Conservation (phyloP, 2,329 filamentous ascomycete genomes). For the Microdochium bolleyi region DNA sequence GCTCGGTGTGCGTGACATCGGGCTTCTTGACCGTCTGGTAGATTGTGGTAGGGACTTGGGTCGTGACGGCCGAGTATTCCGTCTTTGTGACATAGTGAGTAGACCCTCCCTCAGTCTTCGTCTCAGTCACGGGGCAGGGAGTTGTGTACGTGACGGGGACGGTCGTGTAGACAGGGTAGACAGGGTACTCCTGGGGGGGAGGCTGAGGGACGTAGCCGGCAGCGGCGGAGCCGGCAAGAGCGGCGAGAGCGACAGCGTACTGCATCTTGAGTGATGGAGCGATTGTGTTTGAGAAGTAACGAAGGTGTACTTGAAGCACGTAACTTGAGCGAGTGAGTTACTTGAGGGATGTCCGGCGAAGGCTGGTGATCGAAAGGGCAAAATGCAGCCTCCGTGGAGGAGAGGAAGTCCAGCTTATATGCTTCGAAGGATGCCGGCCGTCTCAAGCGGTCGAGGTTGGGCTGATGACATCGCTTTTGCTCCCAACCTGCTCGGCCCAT, state of each 20-base stretch:
- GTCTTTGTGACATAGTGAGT: conserved; percentile 25
- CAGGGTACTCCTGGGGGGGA: conserved; percentile 23
- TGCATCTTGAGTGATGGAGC: conserved; percentile 16
- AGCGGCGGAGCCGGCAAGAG: conserved; percentile 15
- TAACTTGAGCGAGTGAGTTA: conserved; percentile 3
- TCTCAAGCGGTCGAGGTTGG: not conserved
- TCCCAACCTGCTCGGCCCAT: not conserved
- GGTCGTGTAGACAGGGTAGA: conserved; percentile 31
- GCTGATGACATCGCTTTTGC: not conserved
- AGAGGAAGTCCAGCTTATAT: not conserved
- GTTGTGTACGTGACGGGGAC: too few species aligned
- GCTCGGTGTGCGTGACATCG: conserved; percentile 26
- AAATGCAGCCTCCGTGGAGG: not conserved
- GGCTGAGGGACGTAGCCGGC: conserved; percentile 21
- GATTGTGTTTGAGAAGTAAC: conserved; percentile 1
- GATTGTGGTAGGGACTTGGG: conserved; percentile 21
- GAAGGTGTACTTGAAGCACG: conserved; percentile 1
- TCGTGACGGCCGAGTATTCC: too few species aligned
- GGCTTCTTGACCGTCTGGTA: conserved; percentile 25
- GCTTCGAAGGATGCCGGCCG: not conserved
- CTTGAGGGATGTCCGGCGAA: not conserved
- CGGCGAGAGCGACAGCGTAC: conserved; percentile 13
- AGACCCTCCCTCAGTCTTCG: conserved; percentile 23
- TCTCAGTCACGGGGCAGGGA: conserved; percentile 26
- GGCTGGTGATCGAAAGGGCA: not conserved